These are phyloP conservation scores for Artemisia annua DNA, from an alignment of 129 eudicot genomes.

Conservation along the genomic window DNA sequence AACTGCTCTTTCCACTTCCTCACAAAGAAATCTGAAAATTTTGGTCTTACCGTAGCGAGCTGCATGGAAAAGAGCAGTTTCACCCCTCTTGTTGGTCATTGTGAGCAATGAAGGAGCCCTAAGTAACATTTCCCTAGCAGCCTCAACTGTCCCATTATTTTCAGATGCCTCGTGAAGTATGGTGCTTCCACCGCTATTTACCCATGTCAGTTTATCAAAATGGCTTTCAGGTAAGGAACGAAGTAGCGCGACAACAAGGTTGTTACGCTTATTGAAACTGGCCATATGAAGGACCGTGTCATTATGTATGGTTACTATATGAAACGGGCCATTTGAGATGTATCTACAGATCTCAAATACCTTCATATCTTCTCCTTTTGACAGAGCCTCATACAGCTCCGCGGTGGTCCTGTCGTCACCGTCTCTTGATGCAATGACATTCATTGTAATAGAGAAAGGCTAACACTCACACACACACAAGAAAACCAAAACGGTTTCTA, in stretches of 20 bases:
- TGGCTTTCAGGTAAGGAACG: not conserved
- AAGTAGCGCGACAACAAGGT: not conserved
- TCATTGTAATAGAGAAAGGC: constrained; percentile 4
- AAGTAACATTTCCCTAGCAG: constrained; percentile 20
- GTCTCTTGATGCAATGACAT: not conserved
- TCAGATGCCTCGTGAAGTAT: constrained; percentile 35
- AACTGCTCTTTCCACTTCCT: constrained; percentile 4
- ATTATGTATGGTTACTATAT: constrained; percentile 19
- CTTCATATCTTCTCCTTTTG: constrained; percentile 16
- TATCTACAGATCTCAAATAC: constrained; percentile 14
- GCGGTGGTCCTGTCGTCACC: not conserved
- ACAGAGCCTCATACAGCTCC: constrained; percentile 11
- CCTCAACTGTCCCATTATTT: constrained; percentile 4
- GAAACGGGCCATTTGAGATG: constrained; percentile 32
- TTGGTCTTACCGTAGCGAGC: constrained; percentile 26
- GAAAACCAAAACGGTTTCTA: not conserved
- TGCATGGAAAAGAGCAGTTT: constrained; percentile 35
- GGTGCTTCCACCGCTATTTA: constrained; percentile 23
- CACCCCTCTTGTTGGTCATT: constrained; percentile 26
- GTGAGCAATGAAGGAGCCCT: constrained; percentile 28
- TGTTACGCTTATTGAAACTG: constrained; percentile 27
- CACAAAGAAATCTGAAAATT: constrained; percentile 20
- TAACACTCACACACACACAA: not conserved
- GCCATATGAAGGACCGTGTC: constrained; percentile 44
- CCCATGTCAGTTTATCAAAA: not conserved